Percentiles rank a stretch among this genome's conserved stretches.
phyloP scores from a whole-genome alignment of 768 basidiomycete species.

The Crassisporium funariophilum region DNA sequence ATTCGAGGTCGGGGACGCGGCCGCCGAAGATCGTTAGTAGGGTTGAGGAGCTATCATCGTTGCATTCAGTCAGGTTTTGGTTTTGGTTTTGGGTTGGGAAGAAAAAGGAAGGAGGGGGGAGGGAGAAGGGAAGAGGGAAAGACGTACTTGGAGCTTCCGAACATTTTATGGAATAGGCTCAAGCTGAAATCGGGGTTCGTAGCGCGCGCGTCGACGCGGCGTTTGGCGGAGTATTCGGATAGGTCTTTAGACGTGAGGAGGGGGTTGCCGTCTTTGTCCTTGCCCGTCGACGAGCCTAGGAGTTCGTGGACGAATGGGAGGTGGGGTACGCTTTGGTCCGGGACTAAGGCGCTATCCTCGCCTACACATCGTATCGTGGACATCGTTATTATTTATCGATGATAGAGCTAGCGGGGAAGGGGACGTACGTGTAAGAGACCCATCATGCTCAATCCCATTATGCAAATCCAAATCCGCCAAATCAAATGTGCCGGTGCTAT shows the following conservation, averaged over 20 bases:
- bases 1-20: conserved; percentile 51
- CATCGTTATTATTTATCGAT: background rate
- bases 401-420: background rate
- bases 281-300: conserved; percentile 59
- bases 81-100: background rate
- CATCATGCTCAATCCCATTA: conserved; percentile 78
- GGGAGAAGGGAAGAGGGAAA: conserved; percentile 1
- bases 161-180: conserved; percentile 52
- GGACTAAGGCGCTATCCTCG: conserved; percentile 45
- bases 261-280: conserved; percentile 45
- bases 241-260: conserved; percentile 62
- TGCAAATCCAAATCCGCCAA: conserved; percentile 70
- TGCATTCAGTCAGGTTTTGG: too few relatives aligned
- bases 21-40: conserved; percentile 71
- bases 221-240: conserved; percentile 56
- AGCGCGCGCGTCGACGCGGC: conserved; percentile 56
- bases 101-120: background rate
- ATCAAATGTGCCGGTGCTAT: conserved; percentile 61
- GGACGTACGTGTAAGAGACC: conserved; percentile 58
- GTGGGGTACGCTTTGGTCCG: conserved; percentile 57
- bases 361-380: conserved; percentile 37
- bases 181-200: conserved; percentile 61
- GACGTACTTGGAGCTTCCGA: conserved; percentile 69
- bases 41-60: conserved; percentile 57
- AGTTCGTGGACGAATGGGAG: conserved; percentile 55